Evolutionary conservation across 805 yeast species (phyloP).

Genomic region (Kluyveromyces lactis): DNA sequence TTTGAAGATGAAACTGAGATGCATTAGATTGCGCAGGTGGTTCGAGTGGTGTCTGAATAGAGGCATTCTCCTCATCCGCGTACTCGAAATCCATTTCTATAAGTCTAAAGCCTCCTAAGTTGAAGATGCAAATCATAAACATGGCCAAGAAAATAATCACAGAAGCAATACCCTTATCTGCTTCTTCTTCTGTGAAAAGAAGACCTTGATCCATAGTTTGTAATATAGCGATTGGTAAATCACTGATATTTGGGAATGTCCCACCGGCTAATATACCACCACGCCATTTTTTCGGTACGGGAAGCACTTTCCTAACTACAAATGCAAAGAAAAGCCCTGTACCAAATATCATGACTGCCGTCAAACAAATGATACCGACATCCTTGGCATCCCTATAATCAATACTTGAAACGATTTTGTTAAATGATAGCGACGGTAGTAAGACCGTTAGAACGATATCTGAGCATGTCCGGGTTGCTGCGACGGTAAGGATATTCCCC

Average conservation of each 20-base stretch:
- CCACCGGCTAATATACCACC: constrained; percentile 69
- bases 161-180: constrained; percentile 73
- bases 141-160: constrained; percentile 68
- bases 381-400: constrained; percentile 57
- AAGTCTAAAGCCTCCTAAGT: constrained; percentile 65
- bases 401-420: constrained; percentile 53
- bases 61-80: constrained; percentile 18
- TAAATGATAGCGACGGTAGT: constrained; percentile 59
- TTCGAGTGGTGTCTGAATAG: constrained; percentile 11
- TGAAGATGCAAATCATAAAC: constrained; percentile 59
- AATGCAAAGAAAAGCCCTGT: constrained; percentile 43
- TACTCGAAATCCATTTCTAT: constrained; percentile 58
- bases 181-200: constrained; percentile 49
- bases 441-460: constrained; percentile 54
- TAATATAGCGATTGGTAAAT: constrained; percentile 68
- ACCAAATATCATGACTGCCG: constrained; percentile 42
- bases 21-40: constrained; percentile 5
- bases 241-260: constrained; percentile 65
- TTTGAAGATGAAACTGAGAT: neutral
- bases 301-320: constrained; percentile 22
- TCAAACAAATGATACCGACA: constrained; percentile 54
- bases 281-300: constrained; percentile 58
- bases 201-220: constrained; percentile 60
- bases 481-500: constrained; percentile 49
- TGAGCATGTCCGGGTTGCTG: constrained; percentile 54